A percentile compares a stretch with the other conserved stretches of the same genome.
These are phyloP conservation scores for Cystobasidium ongulense DNA, from an alignment of 768 basidiomycete genomes.

Conservation along the genomic window DNA sequence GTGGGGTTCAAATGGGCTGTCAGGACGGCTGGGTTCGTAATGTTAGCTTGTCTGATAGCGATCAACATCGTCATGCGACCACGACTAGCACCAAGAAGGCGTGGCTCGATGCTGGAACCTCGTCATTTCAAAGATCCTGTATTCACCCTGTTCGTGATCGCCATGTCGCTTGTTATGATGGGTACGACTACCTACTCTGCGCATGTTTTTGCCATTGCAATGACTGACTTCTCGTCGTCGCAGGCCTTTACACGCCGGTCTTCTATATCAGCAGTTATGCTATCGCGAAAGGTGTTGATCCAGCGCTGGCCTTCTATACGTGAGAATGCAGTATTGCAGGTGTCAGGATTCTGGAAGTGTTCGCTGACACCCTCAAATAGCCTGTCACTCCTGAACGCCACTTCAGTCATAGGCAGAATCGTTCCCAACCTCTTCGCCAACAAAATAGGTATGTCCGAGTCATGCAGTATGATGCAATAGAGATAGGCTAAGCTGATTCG, in stretches of 20 bases:
- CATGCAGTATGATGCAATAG: background rate
- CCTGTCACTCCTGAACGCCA: slow-evolving; percentile 59
- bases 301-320: slow-evolving; percentile 38
- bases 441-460: slow-evolving; percentile 26
- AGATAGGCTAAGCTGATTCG: background rate
- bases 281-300: slow-evolving; percentile 20
- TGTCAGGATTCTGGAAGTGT: background rate
- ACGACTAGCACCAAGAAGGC: slow-evolving; percentile 46
- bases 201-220: background rate
- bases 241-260: slow-evolving; percentile 49
- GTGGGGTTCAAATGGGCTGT: slow-evolving; percentile 43
- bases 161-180: slow-evolving; percentile 43
- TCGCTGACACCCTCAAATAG: background rate
- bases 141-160: slow-evolving; percentile 40
- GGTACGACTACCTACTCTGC: background rate
- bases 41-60: slow-evolving; percentile 47
- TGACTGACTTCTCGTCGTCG: background rate
- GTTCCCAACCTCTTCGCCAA: slow-evolving; percentile 48
- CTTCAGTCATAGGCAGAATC: slow-evolving; percentile 59
- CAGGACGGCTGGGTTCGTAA: slow-evolving; percentile 50
- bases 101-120: slow-evolving; percentile 34
- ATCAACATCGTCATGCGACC: slow-evolving; percentile 49
- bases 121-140: slow-evolving; percentile 33
- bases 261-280: slow-evolving; percentile 34
- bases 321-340: background rate